Evolutionary conservation across 805 yeast species (phyloP), one percentile per base, ranked within the genome.

Genomic region (Nakazawaea sp.): DNA sequence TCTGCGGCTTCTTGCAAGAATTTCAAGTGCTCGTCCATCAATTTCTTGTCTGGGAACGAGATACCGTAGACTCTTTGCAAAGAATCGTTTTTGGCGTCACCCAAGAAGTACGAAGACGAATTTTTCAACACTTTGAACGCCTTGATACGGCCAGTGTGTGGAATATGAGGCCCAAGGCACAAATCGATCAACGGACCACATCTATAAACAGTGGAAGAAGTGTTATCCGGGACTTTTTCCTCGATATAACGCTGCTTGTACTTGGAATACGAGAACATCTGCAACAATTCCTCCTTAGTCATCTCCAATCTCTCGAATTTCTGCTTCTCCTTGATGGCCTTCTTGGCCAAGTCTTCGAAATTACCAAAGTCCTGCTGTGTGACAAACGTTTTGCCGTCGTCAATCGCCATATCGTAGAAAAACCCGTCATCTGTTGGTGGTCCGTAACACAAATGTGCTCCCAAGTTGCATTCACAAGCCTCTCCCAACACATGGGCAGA

Each of bases 341-440:
- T 77, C 64, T 88, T 82, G 41, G 96, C 85, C 25, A 86, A 85
- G 45, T 79, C 70, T 67, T 90, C 97, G 52, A 90, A 74, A 55
- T 73, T 76, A 41, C 78, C 70, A 69, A 87, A 92, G 61, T 92
- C 97, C 32, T 75, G 70, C 56, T 81, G 90, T 35, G 88, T 67
- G 29, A 92, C 89, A 12, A 71, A 83, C 39, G 74, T 71, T 47
- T 80, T 79, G 51, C 90, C 89, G 43, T 76, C 72, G 45, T 78
- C 79, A 53, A 88, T 78, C 40, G 95, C 71, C 82, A 92, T 88
- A 59, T 92, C 98, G 62, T 92, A 92, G 68, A 90, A 92, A 66
- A 92, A 92, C 32, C 98, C 98, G 46, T 90, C 97, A 38, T 81
- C 87, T 43, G 96, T 90, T 59, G 98, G 98, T 23, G 98, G 98